phyloP scores from a whole-genome alignment of 768 basidiomycete species.

The Pluteus cervinus region DNA sequence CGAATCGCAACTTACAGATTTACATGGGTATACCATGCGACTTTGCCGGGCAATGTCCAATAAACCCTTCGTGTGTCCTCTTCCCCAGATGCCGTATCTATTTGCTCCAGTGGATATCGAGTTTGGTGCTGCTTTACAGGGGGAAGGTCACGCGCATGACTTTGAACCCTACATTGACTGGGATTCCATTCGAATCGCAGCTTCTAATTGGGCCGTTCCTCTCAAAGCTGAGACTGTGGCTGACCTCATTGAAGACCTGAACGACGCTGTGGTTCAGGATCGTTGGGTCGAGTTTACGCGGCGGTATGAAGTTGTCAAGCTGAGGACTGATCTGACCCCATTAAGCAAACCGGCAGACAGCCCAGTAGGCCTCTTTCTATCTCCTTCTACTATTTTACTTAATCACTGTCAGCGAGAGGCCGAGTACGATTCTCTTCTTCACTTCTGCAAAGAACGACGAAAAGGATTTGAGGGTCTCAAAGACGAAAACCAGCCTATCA shows the following conservation, averaged over 20 bases:
- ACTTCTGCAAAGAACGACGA: conserved; percentile 57
- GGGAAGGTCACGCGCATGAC: conserved; percentile 23
- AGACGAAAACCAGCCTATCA: conserved; percentile 61
- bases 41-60: conserved; percentile 58
- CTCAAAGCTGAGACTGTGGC: conserved; percentile 33
- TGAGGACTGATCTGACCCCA: conserved; percentile 68
- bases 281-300: conserved; percentile 71
- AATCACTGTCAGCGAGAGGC: conserved; percentile 46
- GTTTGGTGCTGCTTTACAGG: conserved; percentile 28
- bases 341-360: conserved; percentile 64
- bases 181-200: conserved; percentile 50
- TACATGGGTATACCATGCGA: conserved; percentile 61
- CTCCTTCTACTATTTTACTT: conserved; percentile 1
- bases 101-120: conserved; percentile 49
- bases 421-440: conserved; percentile 53
- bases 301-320: conserved; percentile 49
- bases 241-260: conserved; percentile 37
- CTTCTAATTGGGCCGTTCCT: conserved; percentile 43
- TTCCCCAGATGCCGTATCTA: conserved; percentile 56
- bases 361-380: conserved; percentile 37
- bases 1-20: conserved; percentile 34
- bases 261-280: conserved; percentile 71
- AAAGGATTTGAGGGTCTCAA: conserved; percentile 58
- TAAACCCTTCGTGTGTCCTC: conserved; percentile 55
- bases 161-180: conserved; percentile 53